A percentile compares a stretch with the other conserved stretches of the same genome.
Conservation (phyloP, 1,284 basidiomycete species). For the Porodaedalea pini region DNA sequence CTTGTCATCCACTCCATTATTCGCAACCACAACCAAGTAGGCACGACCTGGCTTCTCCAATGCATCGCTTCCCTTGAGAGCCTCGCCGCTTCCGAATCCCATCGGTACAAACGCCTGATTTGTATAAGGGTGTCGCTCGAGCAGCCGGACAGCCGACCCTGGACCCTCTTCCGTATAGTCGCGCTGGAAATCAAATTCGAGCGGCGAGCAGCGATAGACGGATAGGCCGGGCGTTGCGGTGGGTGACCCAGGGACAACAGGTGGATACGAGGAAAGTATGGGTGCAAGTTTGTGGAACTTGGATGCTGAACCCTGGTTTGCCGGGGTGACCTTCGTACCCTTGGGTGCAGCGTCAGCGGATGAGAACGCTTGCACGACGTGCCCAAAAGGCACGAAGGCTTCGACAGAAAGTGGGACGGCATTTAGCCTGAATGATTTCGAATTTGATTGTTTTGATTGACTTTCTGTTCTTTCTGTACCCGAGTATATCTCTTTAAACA, state of each 20-base stretch:
- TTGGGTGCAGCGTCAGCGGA: conserved; percentile 64
- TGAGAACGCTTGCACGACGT: conserved; percentile 81
- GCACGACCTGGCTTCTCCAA: conserved; percentile 47
- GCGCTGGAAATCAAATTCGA: conserved; percentile 37
- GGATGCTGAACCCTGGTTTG: conserved; percentile 83
- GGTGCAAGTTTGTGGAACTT: conserved; percentile 88
- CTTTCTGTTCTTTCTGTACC: background rate
- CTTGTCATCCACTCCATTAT: conserved; percentile 68
- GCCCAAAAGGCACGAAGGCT: conserved; percentile 78
- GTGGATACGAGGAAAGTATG: conserved; percentile 61
- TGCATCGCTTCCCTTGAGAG: conserved; percentile 36
- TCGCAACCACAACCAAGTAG: conserved; percentile 82
- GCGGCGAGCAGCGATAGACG: conserved; percentile 69
- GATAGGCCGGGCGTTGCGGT: conserved; percentile 65
- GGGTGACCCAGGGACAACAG: conserved; percentile 26
- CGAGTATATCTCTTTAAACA: background rate
- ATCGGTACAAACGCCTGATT: conserved; percentile 90
- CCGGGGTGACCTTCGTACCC: conserved; percentile 67
- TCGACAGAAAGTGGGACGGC: conserved; percentile 79
- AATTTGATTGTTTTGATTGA: conserved; percentile 22
- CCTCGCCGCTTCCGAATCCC: conserved; percentile 35
- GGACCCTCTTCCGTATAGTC: conserved; percentile 24
- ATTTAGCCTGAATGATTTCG: conserved; percentile 40
- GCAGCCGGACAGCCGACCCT: conserved; percentile 47
- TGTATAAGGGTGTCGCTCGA: conserved; percentile 77